Percentiles rank a stretch among this genome's conserved stretches.
phyloP scores from a whole-genome alignment of 495 filamentous ascomycete species.

The Pseudevernia furfuracea region DNA sequence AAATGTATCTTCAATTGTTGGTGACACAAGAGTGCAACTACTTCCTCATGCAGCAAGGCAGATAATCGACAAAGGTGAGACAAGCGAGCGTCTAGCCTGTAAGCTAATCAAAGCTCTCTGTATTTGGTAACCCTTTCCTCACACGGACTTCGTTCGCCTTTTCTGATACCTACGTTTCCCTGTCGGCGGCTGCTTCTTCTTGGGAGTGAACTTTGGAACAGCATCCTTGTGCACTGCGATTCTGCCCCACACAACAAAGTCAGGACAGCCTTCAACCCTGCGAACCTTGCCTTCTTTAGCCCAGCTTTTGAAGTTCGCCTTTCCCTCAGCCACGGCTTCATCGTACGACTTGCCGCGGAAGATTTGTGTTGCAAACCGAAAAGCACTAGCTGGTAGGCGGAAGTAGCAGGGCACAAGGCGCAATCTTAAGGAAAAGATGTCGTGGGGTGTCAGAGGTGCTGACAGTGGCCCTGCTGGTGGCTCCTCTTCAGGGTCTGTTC shows the following conservation, averaged over 20 bases:
- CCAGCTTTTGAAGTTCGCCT: conserved; percentile 1
- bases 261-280: not conserved
- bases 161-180: not conserved
- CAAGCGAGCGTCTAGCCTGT: too few relatives aligned
- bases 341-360: not conserved
- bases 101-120: too few relatives aligned
- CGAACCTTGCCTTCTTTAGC: not conserved
- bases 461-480: not conserved
- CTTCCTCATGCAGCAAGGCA: too few relatives aligned
- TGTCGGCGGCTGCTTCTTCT: not conserved
- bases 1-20: too few relatives aligned
- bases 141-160: not conserved
- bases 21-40: too few relatives aligned
- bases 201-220: not conserved
- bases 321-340: not conserved
- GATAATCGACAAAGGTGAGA: too few relatives aligned
- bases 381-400: not conserved
- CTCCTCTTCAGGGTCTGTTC: not conserved
- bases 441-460: not conserved
- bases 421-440: not conserved
- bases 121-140: not conserved
- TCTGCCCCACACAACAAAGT: not conserved
- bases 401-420: not conserved
- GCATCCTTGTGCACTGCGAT: not conserved
- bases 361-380: not conserved